Evolutionary conservation across 495 filamentous ascomycete species (phyloP).

Genomic region (Xanthoparmelia taractica): DNA sequence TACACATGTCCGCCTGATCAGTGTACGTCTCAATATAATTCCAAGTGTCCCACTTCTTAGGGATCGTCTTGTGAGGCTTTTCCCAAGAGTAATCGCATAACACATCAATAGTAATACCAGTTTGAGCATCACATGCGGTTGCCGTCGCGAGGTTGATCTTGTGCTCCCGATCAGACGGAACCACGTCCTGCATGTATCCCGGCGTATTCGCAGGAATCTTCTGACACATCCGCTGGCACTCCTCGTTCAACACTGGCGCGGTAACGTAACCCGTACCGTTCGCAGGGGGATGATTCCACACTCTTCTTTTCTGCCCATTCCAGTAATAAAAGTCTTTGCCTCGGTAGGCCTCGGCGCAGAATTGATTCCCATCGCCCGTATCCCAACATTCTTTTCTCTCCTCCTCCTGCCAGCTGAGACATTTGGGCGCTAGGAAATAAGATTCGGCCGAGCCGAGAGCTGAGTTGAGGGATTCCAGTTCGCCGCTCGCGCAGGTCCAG

Average conservation of each 20-base stretch:
- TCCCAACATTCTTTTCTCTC: not conserved
- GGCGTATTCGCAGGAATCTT: not conserved
- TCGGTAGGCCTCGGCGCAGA: not conserved
- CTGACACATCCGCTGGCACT: slow-evolving; percentile 1
- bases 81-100: not conserved
- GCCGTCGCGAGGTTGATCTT: not conserved
- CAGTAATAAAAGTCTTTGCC: not conserved
- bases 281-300: not conserved
- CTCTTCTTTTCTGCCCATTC: not conserved
- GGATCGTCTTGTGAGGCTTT: not conserved
- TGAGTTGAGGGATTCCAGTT: not conserved
- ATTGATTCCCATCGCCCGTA: not conserved
- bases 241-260: not conserved
- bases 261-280: not conserved
- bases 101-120: not conserved
- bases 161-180: not conserved
- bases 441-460: not conserved
- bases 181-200: not conserved
- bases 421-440: not conserved
- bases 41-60: not conserved
- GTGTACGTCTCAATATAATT: slow-evolving; percentile 1
- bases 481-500: slow-evolving; percentile 1
- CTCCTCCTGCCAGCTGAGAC: not conserved
- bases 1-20: slow-evolving; percentile 4
- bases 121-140: not conserved